Conservation (phyloP, 345 rosid species). For the Adansonia digitata region DNA sequence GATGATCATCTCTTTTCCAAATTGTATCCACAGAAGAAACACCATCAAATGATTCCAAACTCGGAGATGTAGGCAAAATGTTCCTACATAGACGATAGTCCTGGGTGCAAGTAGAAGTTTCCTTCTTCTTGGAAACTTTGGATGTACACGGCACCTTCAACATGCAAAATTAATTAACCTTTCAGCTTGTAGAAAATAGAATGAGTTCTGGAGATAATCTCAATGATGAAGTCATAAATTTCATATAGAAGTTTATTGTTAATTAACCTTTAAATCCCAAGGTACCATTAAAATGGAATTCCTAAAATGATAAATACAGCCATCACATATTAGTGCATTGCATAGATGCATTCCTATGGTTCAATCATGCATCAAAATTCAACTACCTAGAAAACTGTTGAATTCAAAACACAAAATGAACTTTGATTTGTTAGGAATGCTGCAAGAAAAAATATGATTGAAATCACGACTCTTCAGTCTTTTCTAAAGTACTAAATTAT, state of each 20-base stretch:
- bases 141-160: constrained; percentile 12
- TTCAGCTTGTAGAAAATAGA: not conserved
- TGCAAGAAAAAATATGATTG: not conserved
- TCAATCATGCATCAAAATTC: not conserved
- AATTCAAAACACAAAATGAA: not conserved
- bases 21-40: constrained; percentile 1
- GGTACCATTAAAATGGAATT: not conserved
- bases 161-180: constrained; percentile 1
- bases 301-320: not conserved
- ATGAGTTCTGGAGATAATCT: not conserved
- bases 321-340: not conserved
- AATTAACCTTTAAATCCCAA: not conserved
- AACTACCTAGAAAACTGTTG: not conserved
- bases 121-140: constrained; percentile 5
- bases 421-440: not conserved
- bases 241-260: not conserved
- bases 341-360: not conserved
- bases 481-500: not conserved
- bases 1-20: not conserved
- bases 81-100: not conserved
- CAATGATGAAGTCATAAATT: not conserved
- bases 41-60: not conserved
- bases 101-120: not conserved
- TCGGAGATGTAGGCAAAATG: constrained; percentile 5
- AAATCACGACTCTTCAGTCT: not conserved